Evolutionary conservation across 1,284 basidiomycete species (phyloP), one percentile per base, ranked within the genome.

Genomic region (Ceratorhiza oryzae-sativae): DNA sequence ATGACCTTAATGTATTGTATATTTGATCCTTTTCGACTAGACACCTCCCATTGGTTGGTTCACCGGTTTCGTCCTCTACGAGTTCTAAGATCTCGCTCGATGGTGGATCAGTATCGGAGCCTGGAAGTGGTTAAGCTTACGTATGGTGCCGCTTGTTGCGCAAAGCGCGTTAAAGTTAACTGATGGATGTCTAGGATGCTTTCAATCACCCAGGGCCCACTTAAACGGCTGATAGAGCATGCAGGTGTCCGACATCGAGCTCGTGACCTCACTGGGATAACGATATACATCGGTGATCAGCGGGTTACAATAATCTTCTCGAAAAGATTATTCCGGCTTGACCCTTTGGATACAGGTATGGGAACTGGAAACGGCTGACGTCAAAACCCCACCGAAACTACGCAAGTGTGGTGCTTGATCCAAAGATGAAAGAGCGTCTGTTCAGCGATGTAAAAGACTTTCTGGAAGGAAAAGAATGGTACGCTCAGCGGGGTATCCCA

Each of bases 381-480:
- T 80, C 81, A 61, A 86, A 86, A 75, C 75, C 80, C 5, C 81
- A 83, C 25, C 78, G 86, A 5, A 82, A 84, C 3, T 78, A 87
- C 10, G 81, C 80, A 60, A 86, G 86, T 2, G 83, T 88, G 70
- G 82, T 87, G 51, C 79, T 88, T 8, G 82, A 82, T 6, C 79
- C 82, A 10, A 83, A 83, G 13, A 79, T 84, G 18, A 79, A 86
- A 20, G 82, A 85, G 4, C 80, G 80, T 2, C 76, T 88, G 3
- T 77, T 86, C 8, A 76, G 80, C 18, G 86, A 88, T 74, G 83
- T 83, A 0, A 78, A 79, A 13, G 86, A 87, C 59, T 87, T 88
- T 73, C 76, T 87, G 15, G 77, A 79, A 18, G 80, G 81, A 3
- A 85, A 87, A 73, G 79, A 81, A n/a, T 87, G 86, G 86, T 79